Evolutionary conservation across 129 eudicot genomes (phyloP).

Genomic region (Helianthus tuberosus): DNA sequence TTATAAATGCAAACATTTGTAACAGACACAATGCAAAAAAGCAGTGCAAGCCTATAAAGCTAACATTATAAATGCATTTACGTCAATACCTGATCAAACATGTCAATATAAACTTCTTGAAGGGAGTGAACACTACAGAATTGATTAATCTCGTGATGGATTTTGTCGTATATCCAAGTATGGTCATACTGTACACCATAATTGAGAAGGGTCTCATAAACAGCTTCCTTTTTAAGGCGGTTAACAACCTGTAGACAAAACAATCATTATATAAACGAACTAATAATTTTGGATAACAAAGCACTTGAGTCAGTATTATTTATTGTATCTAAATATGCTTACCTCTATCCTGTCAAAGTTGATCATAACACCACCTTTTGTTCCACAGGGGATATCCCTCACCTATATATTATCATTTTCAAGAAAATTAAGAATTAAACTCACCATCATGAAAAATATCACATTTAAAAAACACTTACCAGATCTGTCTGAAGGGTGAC

Average conservation of each 20-base stretch:
- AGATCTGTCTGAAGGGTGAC: slow-evolving; percentile 95
- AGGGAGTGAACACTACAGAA: slow-evolving; percentile 95
- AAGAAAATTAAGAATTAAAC: background rate
- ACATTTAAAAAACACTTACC: slow-evolving; percentile 38
- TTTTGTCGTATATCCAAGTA: slow-evolving; percentile 97
- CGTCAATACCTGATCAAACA: slow-evolving; percentile 89
- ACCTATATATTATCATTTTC: slow-evolving; percentile 55
- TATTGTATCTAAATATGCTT: slow-evolving; percentile 5
- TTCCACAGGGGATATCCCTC: slow-evolving; percentile 95
- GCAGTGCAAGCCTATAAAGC: background rate
- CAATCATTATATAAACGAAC: slow-evolving; percentile 8
- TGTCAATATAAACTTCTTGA: slow-evolving; percentile 94
- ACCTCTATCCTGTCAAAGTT: slow-evolving; percentile 93
- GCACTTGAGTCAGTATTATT: background rate
- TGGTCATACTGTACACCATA: slow-evolving; percentile 93
- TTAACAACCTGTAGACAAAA: slow-evolving; percentile 74
- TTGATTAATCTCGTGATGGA: slow-evolving; percentile 97
- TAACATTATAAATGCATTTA: slow-evolving; percentile 14
- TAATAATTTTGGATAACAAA: background rate
- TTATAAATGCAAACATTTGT: slow-evolving; percentile 23
- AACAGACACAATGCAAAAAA: background rate
- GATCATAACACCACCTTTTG: slow-evolving; percentile 97
- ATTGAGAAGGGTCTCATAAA: slow-evolving; percentile 75
- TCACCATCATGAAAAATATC: background rate
- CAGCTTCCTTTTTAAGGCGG: slow-evolving; percentile 78